Base-by-base conservation (phyloP, 441 rosid species). In the Populus tomentosa region DNA sequence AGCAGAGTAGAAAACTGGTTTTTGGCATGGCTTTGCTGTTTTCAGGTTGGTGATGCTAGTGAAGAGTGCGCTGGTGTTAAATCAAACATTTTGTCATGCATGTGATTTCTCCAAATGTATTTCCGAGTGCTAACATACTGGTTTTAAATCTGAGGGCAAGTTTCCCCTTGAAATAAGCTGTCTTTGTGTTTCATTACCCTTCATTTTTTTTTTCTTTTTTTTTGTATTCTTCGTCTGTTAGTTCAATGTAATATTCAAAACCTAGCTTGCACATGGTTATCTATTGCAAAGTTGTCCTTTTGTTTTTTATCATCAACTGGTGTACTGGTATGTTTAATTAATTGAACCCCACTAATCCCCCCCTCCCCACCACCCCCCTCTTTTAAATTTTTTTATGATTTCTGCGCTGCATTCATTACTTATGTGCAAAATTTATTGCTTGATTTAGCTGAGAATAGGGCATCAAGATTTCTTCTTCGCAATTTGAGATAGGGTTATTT, bases 1-100 rank as follows among this genome's bases (percentile, higher is more conserved):
- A 82, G 97, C 95, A 36, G 94, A 91, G 0, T 92, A 82, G 85
- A 82, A 70, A 11, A 53, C 63, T 67, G 59, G 53, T 59, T 74
- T 38, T 50, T 36, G 67, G 65, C 73, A 42, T 66, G 62, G 24
- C 68, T 75, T 10, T 42, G 56, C 40, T 28, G 75, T 75, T 21
- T 24, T 59, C 74, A n/a, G 75, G 71, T 70, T 10, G 69, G 61
- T 69, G 74, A 66, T 69, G 30, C 28, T 32, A 59, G 30, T 38
- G 42, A 69, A 66, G 62, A 38, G 38, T 30, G 63, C 46, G 68
- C 70, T 32, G 61, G 24, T 79, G 73, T 62, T 63, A 21, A 20
- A 32, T 76, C 65, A 36, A 64, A 71, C 38, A 33, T 50, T 28
- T 80, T 20, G 2, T 67, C 42, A 30, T 42, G 71, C 65, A 42